phyloP scores from a whole-genome alignment of 192 early-diverging fungal species.

The Chytriomyces sp. region DNA sequence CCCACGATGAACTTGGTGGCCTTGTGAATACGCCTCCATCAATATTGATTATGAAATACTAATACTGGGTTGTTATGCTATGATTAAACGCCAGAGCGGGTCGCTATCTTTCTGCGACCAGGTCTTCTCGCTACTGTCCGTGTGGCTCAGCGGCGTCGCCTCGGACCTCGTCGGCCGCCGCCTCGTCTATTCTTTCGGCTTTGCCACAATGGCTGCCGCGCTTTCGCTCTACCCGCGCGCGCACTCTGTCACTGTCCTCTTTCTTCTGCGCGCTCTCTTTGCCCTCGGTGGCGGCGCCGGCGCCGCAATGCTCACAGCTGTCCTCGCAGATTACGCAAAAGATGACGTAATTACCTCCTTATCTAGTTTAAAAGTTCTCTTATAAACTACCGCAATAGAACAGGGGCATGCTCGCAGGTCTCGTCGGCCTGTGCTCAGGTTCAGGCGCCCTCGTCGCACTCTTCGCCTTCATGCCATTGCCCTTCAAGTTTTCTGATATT shows the following conservation, averaged over 20 bases:
- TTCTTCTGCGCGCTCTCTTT: slow-evolving; percentile 66
- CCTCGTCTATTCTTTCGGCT: slow-evolving; percentile 54
- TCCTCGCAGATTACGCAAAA: slow-evolving; percentile 60
- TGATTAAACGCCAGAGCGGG: slow-evolving; percentile 42
- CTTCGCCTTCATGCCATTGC: slow-evolving; percentile 56
- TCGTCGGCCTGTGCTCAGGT: slow-evolving; percentile 64
- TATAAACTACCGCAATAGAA: slow-evolving; percentile 20
- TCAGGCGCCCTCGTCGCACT: slow-evolving; percentile 61
- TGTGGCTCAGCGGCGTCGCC: slow-evolving; percentile 60
- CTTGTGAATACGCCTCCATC: slow-evolving; percentile 31
- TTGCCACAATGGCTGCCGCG: slow-evolving; percentile 54
- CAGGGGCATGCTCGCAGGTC: slow-evolving; percentile 50
- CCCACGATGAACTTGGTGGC: slow-evolving; percentile 36
- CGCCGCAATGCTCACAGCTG: slow-evolving; percentile 70
- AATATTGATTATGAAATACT: slow-evolving; percentile 29
- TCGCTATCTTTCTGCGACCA: slow-evolving; percentile 67
- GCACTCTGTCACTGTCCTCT: slow-evolving; percentile 60
- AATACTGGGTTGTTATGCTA: slow-evolving; percentile 42
- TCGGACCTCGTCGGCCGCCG: slow-evolving; percentile 64
- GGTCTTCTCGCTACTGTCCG: slow-evolving; percentile 57
- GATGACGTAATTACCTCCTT: slow-evolving; percentile 30
- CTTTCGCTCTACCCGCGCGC: slow-evolving; percentile 55
- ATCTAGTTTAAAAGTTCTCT: neutral
- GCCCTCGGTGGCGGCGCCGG: slow-evolving; percentile 66
- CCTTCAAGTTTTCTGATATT: slow-evolving; percentile 36